Evolutionary conservation across 1,284 basidiomycete species (phyloP), one percentile per base, ranked within the genome.

Genomic region (Melanopsichium pennsylvanicum): DNA sequence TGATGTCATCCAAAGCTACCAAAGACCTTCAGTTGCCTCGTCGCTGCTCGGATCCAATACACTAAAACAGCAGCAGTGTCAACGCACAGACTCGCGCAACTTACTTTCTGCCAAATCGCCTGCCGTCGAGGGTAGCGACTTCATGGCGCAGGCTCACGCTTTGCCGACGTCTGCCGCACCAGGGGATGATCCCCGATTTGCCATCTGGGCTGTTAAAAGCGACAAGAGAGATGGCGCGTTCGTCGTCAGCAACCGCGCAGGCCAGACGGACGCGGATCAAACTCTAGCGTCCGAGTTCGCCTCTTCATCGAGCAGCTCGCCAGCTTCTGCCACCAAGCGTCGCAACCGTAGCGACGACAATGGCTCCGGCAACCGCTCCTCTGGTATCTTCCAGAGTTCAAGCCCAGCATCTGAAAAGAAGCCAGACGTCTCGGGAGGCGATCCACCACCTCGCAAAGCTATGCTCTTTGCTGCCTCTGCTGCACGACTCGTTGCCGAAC

Each of bases 141-240:
- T 57, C n/a, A 49, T 49, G 19, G 44, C 51, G 3, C 50, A 66
- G 21, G 71, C 74, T 4, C 72, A 62, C 2, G 52, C 51, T 10
- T 22, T 58, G 34, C 51, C 55, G 3, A 66, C 66, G 16, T 63
- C 61, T 2, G 70, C 75, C 21, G 37, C 63, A 9, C 69, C 69
- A 2, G 72, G 71, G 8, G 74, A 78, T 23, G 75, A 78, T 38
- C 74, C 74, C 3, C 40, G 75, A 13, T 78, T 76, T 25, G 64
- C 74, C 2, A 32, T 78, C 5, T 78, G 74, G 74, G 75, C 71
- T 22, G 47, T 77, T 31, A 60, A 55, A 8, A 56, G 41, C 18
- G 35, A 50, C n/a, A 50, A 27, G 1, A 43, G 52, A 25, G 68
- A 66, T 13, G 63, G 61, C 32, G 43, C 46, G 8, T 67, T 70